These are phyloP conservation scores for Saturnispora mendoncae DNA, from an alignment of 805 yeast genomes.

Conservation along the genomic window DNA sequence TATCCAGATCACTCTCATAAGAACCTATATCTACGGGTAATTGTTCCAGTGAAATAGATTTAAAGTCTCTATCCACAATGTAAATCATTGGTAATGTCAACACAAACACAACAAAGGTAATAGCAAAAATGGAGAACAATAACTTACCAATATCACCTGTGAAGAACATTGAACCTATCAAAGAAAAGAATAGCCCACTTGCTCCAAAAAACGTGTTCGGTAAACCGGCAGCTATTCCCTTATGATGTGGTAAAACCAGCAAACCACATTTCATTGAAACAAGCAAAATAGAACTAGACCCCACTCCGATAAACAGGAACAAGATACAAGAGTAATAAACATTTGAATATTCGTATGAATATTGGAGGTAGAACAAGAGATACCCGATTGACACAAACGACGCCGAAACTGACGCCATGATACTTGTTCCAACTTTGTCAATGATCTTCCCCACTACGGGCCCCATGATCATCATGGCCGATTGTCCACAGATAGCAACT, in stretches of 20 bases:
- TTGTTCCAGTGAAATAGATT: slow-evolving; percentile 2
- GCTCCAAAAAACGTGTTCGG: slow-evolving; percentile 71
- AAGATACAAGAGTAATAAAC: slow-evolving; percentile 37
- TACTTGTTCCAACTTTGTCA: slow-evolving; percentile 51
- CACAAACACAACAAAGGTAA: slow-evolving; percentile 33
- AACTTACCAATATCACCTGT: slow-evolving; percentile 53
- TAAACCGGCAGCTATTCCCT: slow-evolving; percentile 69
- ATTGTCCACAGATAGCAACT: slow-evolving; percentile 58
- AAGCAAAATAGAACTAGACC: slow-evolving; percentile 57
- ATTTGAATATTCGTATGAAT: slow-evolving; percentile 30
- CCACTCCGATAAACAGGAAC: slow-evolving; percentile 52
- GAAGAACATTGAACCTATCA: slow-evolving; percentile 41
- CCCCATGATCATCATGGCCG: slow-evolving; percentile 56
- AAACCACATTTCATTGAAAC: slow-evolving; percentile 70
- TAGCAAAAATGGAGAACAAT: slow-evolving; percentile 36
- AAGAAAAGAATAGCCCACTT: slow-evolving; percentile 60
- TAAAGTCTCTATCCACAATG: slow-evolving; percentile 31
- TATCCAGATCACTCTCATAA: background rate
- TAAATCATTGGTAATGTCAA: slow-evolving; percentile 42
- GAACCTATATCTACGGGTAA: background rate
- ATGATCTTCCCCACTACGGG: slow-evolving; percentile 61
- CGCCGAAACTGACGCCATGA: slow-evolving; percentile 45
- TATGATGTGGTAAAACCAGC: slow-evolving; percentile 50
- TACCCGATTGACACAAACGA: slow-evolving; percentile 46
- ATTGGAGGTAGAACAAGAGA: slow-evolving; percentile 44